phyloP scores from a whole-genome alignment of 306 rosid genomes.

The peach (Prunus persica) region DNA sequence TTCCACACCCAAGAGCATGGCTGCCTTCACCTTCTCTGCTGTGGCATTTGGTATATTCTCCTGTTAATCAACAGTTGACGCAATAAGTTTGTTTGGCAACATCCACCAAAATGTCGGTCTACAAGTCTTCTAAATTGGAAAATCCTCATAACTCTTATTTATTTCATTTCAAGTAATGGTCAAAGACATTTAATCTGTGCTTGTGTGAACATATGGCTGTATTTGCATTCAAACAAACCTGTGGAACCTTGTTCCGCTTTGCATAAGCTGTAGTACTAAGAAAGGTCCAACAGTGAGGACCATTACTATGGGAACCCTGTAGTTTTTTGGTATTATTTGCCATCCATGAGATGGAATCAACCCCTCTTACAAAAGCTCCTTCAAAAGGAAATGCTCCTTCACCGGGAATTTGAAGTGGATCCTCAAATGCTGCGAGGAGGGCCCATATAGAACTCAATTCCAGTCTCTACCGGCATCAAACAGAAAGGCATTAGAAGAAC shows the following conservation, averaged over 20 bases:
- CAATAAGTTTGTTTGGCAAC: not conserved
- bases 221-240: constrained; percentile 42
- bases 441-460: constrained; percentile 98
- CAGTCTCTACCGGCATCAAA: constrained; percentile 52
- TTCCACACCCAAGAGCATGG: constrained; percentile 86
- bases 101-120: not conserved
- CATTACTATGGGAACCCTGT: constrained; percentile 38
- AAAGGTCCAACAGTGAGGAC: constrained; percentile 92
- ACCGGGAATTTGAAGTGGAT: constrained; percentile 63
- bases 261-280: constrained; percentile 82
- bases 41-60: constrained; percentile 83
- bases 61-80: constrained; percentile 29
- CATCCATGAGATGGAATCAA: constrained; percentile 92
- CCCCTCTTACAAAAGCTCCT: constrained; percentile 93
- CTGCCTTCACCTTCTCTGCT: constrained; percentile 57
- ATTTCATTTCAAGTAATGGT: not conserved
- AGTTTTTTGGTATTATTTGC: constrained; percentile 79
- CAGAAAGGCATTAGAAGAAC: not conserved
- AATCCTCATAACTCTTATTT: not conserved
- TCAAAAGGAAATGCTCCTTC: constrained; percentile 59
- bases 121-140: not conserved
- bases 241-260: constrained; percentile 88
- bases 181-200: not conserved
- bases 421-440: constrained; percentile 88
- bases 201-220: not conserved